Percentiles rank a stretch among this genome's conserved stretches.
phyloP scores from a whole-genome alignment of 495 filamentous ascomycete species.

The Penicillium waksmanii region DNA sequence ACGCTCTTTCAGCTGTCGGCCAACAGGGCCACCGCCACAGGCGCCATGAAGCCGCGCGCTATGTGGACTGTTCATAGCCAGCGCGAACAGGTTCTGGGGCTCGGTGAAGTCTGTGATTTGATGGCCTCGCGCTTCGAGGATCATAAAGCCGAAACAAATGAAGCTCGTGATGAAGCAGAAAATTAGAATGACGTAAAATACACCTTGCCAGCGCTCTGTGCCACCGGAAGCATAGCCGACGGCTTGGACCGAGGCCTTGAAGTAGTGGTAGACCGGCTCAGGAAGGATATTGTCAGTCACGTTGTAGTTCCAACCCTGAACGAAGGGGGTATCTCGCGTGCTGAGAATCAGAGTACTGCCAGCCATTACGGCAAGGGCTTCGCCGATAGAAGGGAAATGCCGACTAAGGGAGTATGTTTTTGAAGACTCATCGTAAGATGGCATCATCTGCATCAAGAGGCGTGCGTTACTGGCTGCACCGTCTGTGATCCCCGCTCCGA shows the following conservation, averaged over 20 bases:
- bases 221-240: constrained; percentile 67
- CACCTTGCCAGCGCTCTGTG: constrained; percentile 55
- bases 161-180: constrained; percentile 65
- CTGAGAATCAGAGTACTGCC: constrained; percentile 64
- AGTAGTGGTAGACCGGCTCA: constrained; percentile 48
- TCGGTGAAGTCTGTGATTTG: constrained; percentile 78
- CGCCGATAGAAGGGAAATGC: constrained; percentile 61
- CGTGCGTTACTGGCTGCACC: constrained; percentile 64
- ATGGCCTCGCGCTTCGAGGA: constrained; percentile 49
- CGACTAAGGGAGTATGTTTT: constrained; percentile 32
- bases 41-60: constrained; percentile 56
- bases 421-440: constrained; percentile 17
- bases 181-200: constrained; percentile 66
- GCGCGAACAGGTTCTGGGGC: constrained; percentile 69
- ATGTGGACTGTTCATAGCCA: constrained; percentile 70
- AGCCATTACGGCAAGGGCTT: constrained; percentile 68
- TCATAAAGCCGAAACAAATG: constrained; percentile 61
- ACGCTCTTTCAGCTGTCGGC: constrained; percentile 54
- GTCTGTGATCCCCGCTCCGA: constrained; percentile 62
- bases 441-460: constrained; percentile 60
- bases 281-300: constrained; percentile 30
- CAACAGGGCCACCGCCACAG: constrained; percentile 66
- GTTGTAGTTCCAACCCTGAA: constrained; percentile 59
- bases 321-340: constrained; percentile 56
- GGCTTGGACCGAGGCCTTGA: constrained; percentile 58